Base-by-base conservation (phyloP, 2,329 filamentous ascomycete species). In the Aureobasidium uvarum region DNA sequence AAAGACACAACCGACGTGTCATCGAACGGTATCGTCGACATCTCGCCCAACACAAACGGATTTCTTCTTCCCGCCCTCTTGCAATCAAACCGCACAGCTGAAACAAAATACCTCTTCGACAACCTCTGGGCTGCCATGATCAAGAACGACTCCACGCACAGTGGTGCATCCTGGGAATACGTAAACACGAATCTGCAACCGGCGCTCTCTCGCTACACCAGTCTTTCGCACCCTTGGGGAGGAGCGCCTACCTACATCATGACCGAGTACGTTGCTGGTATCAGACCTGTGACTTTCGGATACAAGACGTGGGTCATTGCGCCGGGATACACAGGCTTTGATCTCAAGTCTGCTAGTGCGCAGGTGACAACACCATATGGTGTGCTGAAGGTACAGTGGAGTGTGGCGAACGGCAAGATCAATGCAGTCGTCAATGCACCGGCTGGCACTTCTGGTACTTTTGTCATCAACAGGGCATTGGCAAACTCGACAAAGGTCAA, bases 111-210 rank as follows among this genome's bases (percentile, higher is more conserved):
- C 56, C 71, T 81, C 1, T 71, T 81, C 0, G 70, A 75, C 31
- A 71, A 70, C 7, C 71, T 80, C 14, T 81, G 80, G 80, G 71
- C 73, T 2, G 72, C 74, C 3, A 81, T 82, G 80, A 67, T 81
- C 0, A 72, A 68, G 5, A 71, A 79, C 33, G 65, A 74, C 6
- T 64, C 72, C 38, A 76, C 76, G 65, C 72, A 72, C 28, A 77
- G 75, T 1, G 80, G 79, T 6, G 73, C 79, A 7, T 75, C 74
- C 20, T 83, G 81, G 79, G 80, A 82, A 67, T 81, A 82, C 51
- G 71, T 81, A 1, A 72, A 75, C 45, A 73, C 75, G 0, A 72
- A 77, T 31, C 75, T 75, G 1, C 70, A 71, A 0, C 80, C 80
- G 0, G 80, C 79, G 0, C 71, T 82, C 1, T 74, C 74, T 13